Base-by-base conservation (phyloP, 1,139 yeast species). In the Hemisphaericaspora lyxosophila region DNA sequence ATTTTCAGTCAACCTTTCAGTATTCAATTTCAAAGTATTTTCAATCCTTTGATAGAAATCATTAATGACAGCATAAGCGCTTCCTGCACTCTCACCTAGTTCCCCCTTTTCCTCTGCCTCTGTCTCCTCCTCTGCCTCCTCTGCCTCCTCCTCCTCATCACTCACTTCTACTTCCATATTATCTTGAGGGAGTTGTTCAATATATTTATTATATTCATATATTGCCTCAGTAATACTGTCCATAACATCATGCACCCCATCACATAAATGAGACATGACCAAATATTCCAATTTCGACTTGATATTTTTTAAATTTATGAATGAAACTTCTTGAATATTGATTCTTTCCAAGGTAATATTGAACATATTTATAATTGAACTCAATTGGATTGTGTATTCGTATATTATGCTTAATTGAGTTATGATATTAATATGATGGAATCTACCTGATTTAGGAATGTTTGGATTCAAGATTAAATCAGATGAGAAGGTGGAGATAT, bases 121-220 rank as follows among this genome's bases (percentile, higher is more conserved):
- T n/a, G n/a, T n/a, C 6, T 23, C 28, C 7, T 20, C n/a, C 13
- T 7, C 27, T 14, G 4, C 23, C 11, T 23, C 29, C 7, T 35
- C 12, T 9, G 24, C 13, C 3, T 19, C 14, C 5, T 22, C 20
- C 14, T 14, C 9, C 9, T 20, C 7, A 32, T 9, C 23, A 20
- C 23, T 20, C 11, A 20, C 5, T 6, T 19, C 14, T 12, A 22
- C 22, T 5, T 22, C 14, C 18, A 34, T 26, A 8, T 36, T 33
- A 24, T 20, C 23, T 20, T 20, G 23, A 4, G 23, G 2, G 11
- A 20, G 23, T 38, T 46, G 43, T 16, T 46, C 47, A 34, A 44
- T 37, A 33, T 39, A 33, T 18, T 45, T 20, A 28, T 46, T 46
- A 34, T 46, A 46, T 22, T 46, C 43, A 22, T 46, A 46, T 28